Percentiles rank a stretch among this genome's conserved stretches.
phyloP scores from a whole-genome alignment of 1,139 yeast species.

The Candida buenavistaensis region DNA sequence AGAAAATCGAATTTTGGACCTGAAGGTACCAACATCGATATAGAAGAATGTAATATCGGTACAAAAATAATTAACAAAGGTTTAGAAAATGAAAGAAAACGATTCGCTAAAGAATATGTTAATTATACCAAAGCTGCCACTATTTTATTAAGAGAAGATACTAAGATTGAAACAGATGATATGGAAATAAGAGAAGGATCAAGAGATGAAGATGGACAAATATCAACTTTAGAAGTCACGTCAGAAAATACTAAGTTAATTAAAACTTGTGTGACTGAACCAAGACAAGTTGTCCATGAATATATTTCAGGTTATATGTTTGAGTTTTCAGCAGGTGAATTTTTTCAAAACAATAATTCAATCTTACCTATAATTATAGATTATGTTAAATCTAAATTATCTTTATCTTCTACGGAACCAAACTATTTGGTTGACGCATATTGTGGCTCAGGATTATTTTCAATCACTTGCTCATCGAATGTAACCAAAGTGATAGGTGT shows the following conservation, averaged over 20 bases:
- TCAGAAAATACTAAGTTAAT: constrained; percentile 22
- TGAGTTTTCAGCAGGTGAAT: constrained; percentile 90
- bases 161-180: constrained; percentile 36
- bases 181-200: constrained; percentile 39
- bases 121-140: constrained; percentile 85
- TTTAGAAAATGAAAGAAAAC: constrained; percentile 64
- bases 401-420: constrained; percentile 44
- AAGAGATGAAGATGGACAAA: constrained; percentile 34
- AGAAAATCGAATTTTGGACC: constrained; percentile 51
- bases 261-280: constrained; percentile 63
- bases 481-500: constrained; percentile 89
- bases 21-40: constrained; percentile 62
- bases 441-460: constrained; percentile 95
- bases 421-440: constrained; percentile 88
- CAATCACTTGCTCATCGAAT: constrained; percentile 78
- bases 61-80: constrained; percentile 77
- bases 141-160: constrained; percentile 76
- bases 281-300: constrained; percentile 81
- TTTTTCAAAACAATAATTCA: constrained; percentile 93
- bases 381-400: constrained; percentile 73
- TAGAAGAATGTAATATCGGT: constrained; percentile 92
- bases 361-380: constrained; percentile 79
- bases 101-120: constrained; percentile 48
- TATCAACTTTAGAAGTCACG: constrained; percentile 26
- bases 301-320: constrained; percentile 72